A percentile compares a stretch with the other conserved stretches of the same genome.
These are phyloP conservation scores for Talaromyces funiculosus DNA, from an alignment of 2,329 filamentous ascomycete species.

Conservation along the genomic window DNA sequence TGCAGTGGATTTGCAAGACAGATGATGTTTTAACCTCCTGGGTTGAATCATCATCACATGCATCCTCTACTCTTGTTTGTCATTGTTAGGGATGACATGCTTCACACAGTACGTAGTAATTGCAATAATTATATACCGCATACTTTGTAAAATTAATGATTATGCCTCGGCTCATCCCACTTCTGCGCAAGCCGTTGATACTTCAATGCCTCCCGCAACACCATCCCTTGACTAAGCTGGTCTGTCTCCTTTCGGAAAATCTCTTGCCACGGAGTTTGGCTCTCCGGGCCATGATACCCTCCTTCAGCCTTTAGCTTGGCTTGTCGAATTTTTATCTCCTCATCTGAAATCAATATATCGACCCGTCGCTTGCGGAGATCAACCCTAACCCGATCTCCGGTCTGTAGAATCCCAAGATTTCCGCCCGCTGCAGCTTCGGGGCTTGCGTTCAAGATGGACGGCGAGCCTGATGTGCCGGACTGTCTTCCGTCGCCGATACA, in stretches of 20 bases:
- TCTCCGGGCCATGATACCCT: conserved; percentile 36
- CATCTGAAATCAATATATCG: conserved; percentile 41
- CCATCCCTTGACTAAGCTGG: conserved; percentile 45
- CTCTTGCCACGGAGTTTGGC: conserved; percentile 49
- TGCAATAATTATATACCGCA: neutral
- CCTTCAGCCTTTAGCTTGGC: conserved; percentile 33
- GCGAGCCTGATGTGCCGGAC: conserved; percentile 51
- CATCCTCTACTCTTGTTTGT: neutral
- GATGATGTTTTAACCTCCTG: neutral
- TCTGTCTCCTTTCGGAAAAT: conserved; percentile 45
- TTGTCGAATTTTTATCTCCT: conserved; percentile 39
- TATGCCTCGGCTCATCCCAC: conserved; percentile 39
- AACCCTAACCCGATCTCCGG: conserved; percentile 48
- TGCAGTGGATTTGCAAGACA: neutral
- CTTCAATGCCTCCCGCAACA: conserved; percentile 41
- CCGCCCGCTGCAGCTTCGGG: conserved; percentile 52
- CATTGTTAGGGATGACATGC: neutral
- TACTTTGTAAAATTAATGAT: conserved; percentile 29
- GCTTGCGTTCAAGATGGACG: conserved; percentile 52
- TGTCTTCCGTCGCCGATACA: conserved; percentile 53
- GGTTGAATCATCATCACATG: neutral
- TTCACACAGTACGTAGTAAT: neutral
- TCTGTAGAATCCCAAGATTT: conserved; percentile 47
- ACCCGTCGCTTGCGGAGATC: conserved; percentile 47
- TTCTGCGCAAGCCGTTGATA: conserved; percentile 45